Percentiles rank a stretch among this genome's conserved stretches.
Conservation (phyloP, 257 asterid genomes). For the Gentiana macrophylla region DNA sequence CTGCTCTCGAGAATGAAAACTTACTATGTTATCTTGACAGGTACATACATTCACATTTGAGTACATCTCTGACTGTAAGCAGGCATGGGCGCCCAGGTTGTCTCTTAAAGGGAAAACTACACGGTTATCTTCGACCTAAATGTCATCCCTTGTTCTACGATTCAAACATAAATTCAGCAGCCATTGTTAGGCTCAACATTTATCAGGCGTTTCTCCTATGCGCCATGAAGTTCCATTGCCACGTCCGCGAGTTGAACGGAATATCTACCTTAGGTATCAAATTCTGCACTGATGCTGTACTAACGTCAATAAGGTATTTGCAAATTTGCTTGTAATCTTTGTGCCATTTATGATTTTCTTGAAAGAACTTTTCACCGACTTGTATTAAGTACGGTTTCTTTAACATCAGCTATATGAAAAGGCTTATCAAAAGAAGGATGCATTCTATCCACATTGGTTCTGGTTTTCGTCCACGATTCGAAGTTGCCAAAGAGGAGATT, state of each 20-base stretch:
- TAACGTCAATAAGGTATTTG: constrained; percentile 49
- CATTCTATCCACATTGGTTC: constrained; percentile 16
- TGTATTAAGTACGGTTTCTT: constrained; percentile 3
- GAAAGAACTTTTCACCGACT: background rate
- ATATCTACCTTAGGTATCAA: constrained; percentile 33
- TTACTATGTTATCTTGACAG: constrained; percentile 23
- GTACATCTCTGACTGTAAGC: constrained; percentile 60
- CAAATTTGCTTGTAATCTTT: background rate
- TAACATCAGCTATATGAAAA: constrained; percentile 50
- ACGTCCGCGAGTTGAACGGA: constrained; percentile 35
- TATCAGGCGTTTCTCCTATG: constrained; percentile 72
- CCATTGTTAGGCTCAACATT: constrained; percentile 74
- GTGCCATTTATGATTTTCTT: background rate
- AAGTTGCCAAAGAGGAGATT: constrained; percentile 41
- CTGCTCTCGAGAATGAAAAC: background rate
- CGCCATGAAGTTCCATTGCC: constrained; percentile 77
- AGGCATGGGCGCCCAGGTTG: constrained; percentile 40
- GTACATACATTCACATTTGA: constrained; percentile 49
- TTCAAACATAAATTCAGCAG: constrained; percentile 63
- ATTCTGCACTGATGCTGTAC: constrained; percentile 29
- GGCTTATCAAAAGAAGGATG: constrained; percentile 52
- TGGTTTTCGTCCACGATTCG: constrained; percentile 40
- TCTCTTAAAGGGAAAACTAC: constrained; percentile 43
- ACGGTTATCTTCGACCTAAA: constrained; percentile 54
- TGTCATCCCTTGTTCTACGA: constrained; percentile 83